Base-by-base conservation (phyloP, 371 early-diverging fungal species). In the Sporodiniella umbellata region DNA sequence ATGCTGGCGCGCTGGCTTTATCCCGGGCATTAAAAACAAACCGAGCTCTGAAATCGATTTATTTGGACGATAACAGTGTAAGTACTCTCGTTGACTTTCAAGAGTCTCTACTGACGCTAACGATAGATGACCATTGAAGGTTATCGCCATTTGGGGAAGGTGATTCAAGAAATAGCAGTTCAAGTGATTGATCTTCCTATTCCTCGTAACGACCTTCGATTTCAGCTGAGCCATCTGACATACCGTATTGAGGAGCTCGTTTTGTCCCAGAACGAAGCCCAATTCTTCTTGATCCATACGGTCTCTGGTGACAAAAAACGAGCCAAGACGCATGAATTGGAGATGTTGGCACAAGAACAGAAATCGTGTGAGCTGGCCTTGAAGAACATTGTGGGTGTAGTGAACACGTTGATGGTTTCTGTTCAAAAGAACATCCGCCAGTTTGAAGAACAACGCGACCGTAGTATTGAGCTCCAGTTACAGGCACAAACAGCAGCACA, bases 81-180 rank as follows among this genome's bases (percentile, higher is more conserved):
- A 46, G 60, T 2, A 25, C 4, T n/a, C n/a, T n/a, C n/a, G n/a
- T n/a, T n/a, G n/a, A n/a, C n/a, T n/a, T n/a, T n/a, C n/a, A n/a
- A n/a, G n/a, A n/a, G n/a, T n/a, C n/a, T n/a, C n/a, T n/a, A n/a
- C n/a, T n/a, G n/a, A n/a, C n/a, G n/a, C n/a, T n/a, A n/a, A n/a
- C n/a, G n/a, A 21, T 54, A 72, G 73, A 64, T 64, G 12, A 59
- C 71, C 0, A 68, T 74, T 38, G 66, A 68, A 22, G 75, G 75
- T 11, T 74, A 54, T 38, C 58, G 66, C 18, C 56, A 44, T 5
- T 30, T 74, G 4, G 33, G 42, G 12, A 58, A 60, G 8, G 56
- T 60, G 1, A 50, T 66, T 31, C 48, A 57, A 26, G 51, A 65
- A 5, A 56, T 33, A 8, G 48, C 58, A 4, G 33, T 26, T 3